phyloP scores from a whole-genome alignment of 1,139 yeast species.

The Meyerozyma guilliermondii region DNA sequence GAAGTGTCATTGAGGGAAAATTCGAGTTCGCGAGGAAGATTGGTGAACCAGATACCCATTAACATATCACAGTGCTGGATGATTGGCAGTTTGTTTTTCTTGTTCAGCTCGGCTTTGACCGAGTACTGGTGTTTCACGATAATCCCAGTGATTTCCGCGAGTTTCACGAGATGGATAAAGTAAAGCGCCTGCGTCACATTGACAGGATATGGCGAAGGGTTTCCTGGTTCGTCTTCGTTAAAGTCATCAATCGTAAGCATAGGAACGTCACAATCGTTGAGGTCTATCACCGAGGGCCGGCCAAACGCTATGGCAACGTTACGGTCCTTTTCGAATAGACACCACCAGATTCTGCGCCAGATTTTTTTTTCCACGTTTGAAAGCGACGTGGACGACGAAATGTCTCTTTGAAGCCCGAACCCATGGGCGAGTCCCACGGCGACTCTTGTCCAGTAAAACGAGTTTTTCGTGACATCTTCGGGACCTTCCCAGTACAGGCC shows the following conservation, averaged over 20 bases:
- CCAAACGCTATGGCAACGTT: constrained; percentile 74
- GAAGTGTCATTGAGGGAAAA: constrained; percentile 55
- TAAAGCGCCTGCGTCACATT: constrained; percentile 48
- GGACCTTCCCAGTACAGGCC: constrained; percentile 78
- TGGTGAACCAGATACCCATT: constrained; percentile 75
- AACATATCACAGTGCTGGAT: constrained; percentile 73
- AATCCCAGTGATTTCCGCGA: constrained; percentile 71
- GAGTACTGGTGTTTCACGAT: constrained; percentile 69
- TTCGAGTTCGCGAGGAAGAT: constrained; percentile 59
- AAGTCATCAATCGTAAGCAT: constrained; percentile 67
- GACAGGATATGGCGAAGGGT: constrained; percentile 41
- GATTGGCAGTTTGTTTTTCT: constrained; percentile 48
- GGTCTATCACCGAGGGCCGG: constrained; percentile 62
- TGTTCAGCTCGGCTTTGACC: constrained; percentile 58
- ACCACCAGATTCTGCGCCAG: constrained; percentile 80
- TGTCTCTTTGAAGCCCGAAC: constrained; percentile 67
- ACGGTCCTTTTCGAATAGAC: constrained; percentile 67
- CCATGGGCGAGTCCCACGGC: constrained; percentile 77
- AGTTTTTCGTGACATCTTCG: constrained; percentile 69
- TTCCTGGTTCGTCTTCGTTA: constrained; percentile 49
- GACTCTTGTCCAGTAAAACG: constrained; percentile 72
- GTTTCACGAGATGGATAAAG: constrained; percentile 61
- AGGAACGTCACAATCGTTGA: constrained; percentile 75
- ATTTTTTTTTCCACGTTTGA: constrained; percentile 44
- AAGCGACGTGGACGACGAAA: constrained; percentile 27